Base-by-base conservation (phyloP, 1,284 basidiomycete species). In the Naganishia sp. region DNA sequence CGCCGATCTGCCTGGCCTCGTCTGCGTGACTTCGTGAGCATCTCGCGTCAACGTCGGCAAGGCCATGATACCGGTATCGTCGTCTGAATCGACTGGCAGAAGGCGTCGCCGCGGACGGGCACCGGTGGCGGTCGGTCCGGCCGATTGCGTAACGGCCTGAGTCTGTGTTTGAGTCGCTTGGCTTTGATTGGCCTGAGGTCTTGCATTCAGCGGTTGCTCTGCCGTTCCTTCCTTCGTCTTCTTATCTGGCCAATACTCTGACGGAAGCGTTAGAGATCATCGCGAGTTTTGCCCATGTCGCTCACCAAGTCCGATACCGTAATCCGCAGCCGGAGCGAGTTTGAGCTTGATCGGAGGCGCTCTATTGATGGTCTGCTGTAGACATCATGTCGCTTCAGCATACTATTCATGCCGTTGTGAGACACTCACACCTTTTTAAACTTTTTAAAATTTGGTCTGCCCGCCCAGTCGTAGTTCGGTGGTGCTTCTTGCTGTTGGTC, bases 361-460 rank as follows among this genome's bases (percentile, higher is more conserved):
- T 18, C 75, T 60, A 6, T 72, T 46, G 43, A 78, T 68, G 47
- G 74, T 71, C 69, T 79, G 78, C 78, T 80, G 65, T 25, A 35
- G 7, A 39, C 35, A 9, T 13, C 35, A 39, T 39, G 35, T 28
- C 28, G 28, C 7, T 10, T 39, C 35, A 39, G 13, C 35, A 39
- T 9, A 39, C 13, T 39, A 13, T 5, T 9, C 35, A 10, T 39
- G 35, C 3, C 13, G 10, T 39, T 6, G 35, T 2, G 0, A 13
- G 10, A 39, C 7, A 39, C 23, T 74, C 82, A 51, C 32, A 87
- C 90, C 85, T 87, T 88, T 72, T 87, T 90, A 75, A 94, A 94
- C 79, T 90, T 93, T 77, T 94, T 94, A 78, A 88, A 93, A 75
- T 94, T 88, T 1, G 86, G 85, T 67, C 81, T 82, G 0, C 85